phyloP scores from a whole-genome alignment of 2,329 filamentous ascomycete species.

The Paracamarosporium sp. region DNA sequence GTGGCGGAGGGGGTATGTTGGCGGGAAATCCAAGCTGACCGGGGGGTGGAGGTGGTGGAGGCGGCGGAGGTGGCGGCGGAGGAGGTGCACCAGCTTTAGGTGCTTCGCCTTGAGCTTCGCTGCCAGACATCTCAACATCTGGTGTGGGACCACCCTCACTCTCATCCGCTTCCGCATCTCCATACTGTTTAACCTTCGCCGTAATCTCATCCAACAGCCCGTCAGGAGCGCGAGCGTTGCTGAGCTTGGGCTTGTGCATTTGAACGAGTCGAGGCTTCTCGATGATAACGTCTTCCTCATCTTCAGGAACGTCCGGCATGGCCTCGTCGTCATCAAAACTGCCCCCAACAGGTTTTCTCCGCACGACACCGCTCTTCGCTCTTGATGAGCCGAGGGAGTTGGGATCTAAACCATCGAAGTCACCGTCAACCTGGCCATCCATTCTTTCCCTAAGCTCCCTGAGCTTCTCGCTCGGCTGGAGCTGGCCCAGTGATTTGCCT shows the following conservation, averaged over 20 bases:
- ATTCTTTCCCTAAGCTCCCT: conserved; percentile 93
- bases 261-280: conserved; percentile 83
- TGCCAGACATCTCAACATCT: neutral
- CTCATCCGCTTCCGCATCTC: conserved; percentile 75
- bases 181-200: conserved; percentile 75
- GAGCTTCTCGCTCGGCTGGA: conserved; percentile 88
- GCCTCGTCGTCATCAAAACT: conserved; percentile 47
- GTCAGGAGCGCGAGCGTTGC: conserved; percentile 64
- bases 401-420: conserved; percentile 65
- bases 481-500: conserved; percentile 84
- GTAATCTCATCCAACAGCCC: conserved; percentile 74
- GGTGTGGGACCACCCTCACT: conserved; percentile 59
- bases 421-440: conserved; percentile 66
- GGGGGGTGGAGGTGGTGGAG: conserved; percentile 54
- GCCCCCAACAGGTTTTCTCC: conserved; percentile 47
- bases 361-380: conserved; percentile 49
- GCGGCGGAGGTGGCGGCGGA: conserved; percentile 49
- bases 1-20: conserved; percentile 49
- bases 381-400: conserved; percentile 66
- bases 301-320: conserved; percentile 47
- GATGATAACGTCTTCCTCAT: conserved; percentile 68
- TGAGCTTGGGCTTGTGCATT: conserved; percentile 74
- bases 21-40: conserved; percentile 46
- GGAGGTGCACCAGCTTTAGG: conserved; percentile 65
- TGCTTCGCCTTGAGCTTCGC: conserved; percentile 66